phyloP scores from a whole-genome alignment of 805 yeast genomes.

The Wickerhamomyces sydowiorum region DNA sequence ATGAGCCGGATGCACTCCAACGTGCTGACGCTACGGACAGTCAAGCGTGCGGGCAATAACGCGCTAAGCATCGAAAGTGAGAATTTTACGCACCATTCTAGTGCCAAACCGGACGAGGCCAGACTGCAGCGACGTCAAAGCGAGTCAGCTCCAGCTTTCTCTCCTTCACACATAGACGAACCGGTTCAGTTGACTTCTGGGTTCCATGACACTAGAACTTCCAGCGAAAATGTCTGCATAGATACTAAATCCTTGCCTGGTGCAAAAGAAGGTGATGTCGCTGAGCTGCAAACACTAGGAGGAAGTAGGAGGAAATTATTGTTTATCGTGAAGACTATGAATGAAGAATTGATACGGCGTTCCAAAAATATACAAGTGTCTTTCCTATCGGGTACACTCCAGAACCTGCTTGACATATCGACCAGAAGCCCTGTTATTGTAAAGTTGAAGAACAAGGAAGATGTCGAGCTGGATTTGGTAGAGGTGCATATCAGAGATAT shows the following conservation, averaged over 20 bases:
- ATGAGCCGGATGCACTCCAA: constrained; percentile 18
- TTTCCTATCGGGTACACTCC: constrained; percentile 54
- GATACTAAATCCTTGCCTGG: constrained; percentile 58
- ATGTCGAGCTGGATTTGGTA: constrained; percentile 72
- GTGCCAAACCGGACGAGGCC: neutral
- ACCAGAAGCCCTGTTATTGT: constrained; percentile 64
- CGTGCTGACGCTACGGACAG: constrained; percentile 23
- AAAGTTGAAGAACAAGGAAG: constrained; percentile 34
- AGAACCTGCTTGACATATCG: constrained; percentile 54
- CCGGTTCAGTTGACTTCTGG: constrained; percentile 15
- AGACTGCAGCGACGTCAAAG: neutral
- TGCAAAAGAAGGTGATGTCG: constrained; percentile 67
- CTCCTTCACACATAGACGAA: constrained; percentile 7
- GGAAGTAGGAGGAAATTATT: constrained; percentile 32
- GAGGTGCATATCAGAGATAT: constrained; percentile 80
- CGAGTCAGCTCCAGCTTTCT: neutral
- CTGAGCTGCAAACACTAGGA: constrained; percentile 54
- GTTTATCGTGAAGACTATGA: constrained; percentile 36
- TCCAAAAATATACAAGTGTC: constrained; percentile 41
- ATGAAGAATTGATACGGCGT: constrained; percentile 25
- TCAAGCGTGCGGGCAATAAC: constrained; percentile 16
- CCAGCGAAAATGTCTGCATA: constrained; percentile 53
- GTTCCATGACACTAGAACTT: constrained; percentile 63
- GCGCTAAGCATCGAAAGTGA: constrained; percentile 20
- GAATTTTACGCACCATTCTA: constrained; percentile 1